Conservation (phyloP, 83 land plant species). For the Larix sibirica region DNA sequence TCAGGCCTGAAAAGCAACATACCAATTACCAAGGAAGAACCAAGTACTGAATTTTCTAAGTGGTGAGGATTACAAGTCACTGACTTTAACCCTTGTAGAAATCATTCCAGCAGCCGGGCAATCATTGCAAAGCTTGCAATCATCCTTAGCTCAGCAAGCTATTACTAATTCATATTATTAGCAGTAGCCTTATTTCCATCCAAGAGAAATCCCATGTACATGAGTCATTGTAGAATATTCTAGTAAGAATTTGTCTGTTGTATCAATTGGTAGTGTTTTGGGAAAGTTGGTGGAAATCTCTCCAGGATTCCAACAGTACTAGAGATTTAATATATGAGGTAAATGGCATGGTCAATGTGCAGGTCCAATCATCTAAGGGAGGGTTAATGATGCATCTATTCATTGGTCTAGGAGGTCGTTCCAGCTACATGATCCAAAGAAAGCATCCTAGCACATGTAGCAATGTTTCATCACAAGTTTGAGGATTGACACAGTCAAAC, state of each 20-base stretch:
- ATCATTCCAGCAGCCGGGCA: background rate
- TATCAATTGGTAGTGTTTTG: constrained; percentile 31
- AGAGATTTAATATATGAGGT: constrained; percentile 49
- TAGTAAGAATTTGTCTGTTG: constrained; percentile 36
- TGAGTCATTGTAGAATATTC: constrained; percentile 40
- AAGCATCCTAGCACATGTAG: too few species aligned
- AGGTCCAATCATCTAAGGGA: constrained; percentile 37
- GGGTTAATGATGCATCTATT: too few species aligned
- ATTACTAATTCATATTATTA: background rate
- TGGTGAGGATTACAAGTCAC: constrained; percentile 15
- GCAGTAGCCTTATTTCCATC: background rate
- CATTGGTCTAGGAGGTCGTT: too few species aligned
- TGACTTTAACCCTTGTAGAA: background rate
- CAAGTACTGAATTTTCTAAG: constrained; percentile 12
- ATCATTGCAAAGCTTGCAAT: background rate
- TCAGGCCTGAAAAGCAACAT: background rate
- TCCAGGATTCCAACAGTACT: constrained; percentile 53
- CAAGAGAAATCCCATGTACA: constrained; percentile 26
- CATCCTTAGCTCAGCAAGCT: background rate
- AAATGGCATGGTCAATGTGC: constrained; percentile 44
- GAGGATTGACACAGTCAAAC: too few species aligned
- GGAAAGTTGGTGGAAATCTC: constrained; percentile 55
- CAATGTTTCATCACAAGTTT: too few species aligned
- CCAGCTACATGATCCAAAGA: too few species aligned
- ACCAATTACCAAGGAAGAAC: background rate